Base-by-base conservation (phyloP, 495 filamentous ascomycete genomes). In the Trichoderma erinaceum region DNA sequence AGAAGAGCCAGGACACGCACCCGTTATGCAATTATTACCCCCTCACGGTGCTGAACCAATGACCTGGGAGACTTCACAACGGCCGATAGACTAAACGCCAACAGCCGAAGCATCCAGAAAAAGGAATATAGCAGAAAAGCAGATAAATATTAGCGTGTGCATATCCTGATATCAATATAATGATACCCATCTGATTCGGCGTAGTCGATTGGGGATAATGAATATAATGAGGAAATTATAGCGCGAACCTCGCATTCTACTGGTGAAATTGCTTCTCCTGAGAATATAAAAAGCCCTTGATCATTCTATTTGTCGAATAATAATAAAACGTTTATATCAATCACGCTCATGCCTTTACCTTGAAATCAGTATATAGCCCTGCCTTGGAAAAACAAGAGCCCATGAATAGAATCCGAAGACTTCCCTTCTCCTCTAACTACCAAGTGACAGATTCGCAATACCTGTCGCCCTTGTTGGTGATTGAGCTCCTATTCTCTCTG, bases 401-500 rank as follows among this genome's bases (percentile, higher is more conserved):
- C 44, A 61, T 61, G 27, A 23, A 2, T 32, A 61, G 2, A 29
- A 32, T 21, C 56, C 27, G 27, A 27, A 32, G 11, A 29, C 50
- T 70, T 35, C 68, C 67, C 38, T 58, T 35, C 70, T 46, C 63
- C 48, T 48, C 58, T 78, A 38, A 65, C 70, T 27, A 69, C 68
- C 44, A 15, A 66, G 27, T 5, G 65, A 25, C 43, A 66, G 44
- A 12, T 52, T 66, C 25, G 43, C 65, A 32, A 66, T 46, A 0
- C 65, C 65, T 1, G 65, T 66, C 18, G 48, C 65, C 29, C 15
- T n/a, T 6, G 65, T 66, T 29, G 65, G 65, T 32, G 68, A 67
- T 61, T 65, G 66, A 44, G 74, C 56, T 69, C 72, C 70, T 41
- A 66, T 48, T 67, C 71, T 71, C 32, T 67, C 48, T 23, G 69